Percentiles rank a stretch among this genome's conserved stretches.
Conservation (phyloP, 2,329 filamentous ascomycete species). For the Botryotinia convoluta region DNA sequence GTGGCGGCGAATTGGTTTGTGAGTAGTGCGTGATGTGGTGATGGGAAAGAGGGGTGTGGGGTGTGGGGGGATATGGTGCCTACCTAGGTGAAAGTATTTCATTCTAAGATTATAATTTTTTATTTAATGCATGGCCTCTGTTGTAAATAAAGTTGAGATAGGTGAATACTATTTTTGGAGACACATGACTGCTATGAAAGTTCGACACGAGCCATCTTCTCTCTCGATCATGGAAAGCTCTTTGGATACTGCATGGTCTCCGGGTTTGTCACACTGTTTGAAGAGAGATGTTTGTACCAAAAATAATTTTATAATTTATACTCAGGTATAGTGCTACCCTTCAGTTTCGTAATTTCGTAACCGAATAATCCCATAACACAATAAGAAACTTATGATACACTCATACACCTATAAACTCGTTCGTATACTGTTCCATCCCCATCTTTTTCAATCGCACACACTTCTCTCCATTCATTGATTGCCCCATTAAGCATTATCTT, state of each 20-base stretch:
- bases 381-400: neutral
- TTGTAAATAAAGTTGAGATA: neutral
- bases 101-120: neutral
- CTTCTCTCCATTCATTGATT: neutral
- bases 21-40: neutral
- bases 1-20: neutral
- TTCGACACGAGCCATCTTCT: neutral
- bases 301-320: neutral
- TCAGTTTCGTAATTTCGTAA: neutral
- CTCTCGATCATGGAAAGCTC: neutral
- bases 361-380: neutral
- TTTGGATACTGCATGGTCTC: neutral
- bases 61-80: neutral
- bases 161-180: neutral
- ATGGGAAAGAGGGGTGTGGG: no score
- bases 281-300: neutral
- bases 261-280: rapidly evolving
- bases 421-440: neutral
- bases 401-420: neutral
- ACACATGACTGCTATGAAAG: neutral
- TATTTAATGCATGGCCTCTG: neutral
- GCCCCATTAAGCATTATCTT: constrained; percentile 47
- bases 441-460: neutral
- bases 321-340: neutral
- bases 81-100: neutral